Conservation (phyloP, 75 land plant genomes). For the Adiantum capillusveneris region DNA sequence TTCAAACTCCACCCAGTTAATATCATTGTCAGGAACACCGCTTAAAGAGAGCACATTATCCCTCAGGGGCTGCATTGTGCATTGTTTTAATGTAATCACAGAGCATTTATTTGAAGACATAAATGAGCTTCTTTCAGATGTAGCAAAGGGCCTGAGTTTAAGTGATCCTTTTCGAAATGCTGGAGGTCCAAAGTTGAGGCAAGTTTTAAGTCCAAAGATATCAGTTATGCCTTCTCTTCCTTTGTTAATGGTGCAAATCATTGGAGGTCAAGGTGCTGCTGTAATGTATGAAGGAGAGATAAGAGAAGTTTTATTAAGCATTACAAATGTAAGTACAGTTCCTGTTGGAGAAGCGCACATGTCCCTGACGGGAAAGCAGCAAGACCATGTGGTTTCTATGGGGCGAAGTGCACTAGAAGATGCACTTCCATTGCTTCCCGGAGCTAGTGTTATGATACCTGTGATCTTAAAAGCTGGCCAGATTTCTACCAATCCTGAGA, state of each 20-base stretch:
- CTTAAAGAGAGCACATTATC: conserved; percentile 59
- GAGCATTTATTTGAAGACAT: conserved; percentile 86
- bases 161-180: conserved; percentile 81
- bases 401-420: conserved; percentile 46
- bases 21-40: conserved; percentile 82
- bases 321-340: conserved; percentile 84
- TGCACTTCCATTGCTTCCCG: conserved; percentile 84
- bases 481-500: conserved; percentile 43
- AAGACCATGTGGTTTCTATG: conserved; percentile 70
- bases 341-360: conserved; percentile 84
- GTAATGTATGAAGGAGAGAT: conserved; percentile 95
- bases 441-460: conserved; percentile 63
- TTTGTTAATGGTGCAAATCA: conserved; percentile 58
- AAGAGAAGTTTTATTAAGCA: conserved; percentile 65
- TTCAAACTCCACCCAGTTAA: conserved; percentile 57
- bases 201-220: conserved; percentile 48
- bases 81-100: conserved; percentile 84
- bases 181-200: conserved; percentile 50
- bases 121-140: conserved; percentile 61
- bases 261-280: conserved; percentile 63
- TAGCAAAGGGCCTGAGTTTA: conserved; percentile 69
- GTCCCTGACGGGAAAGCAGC: conserved; percentile 72
- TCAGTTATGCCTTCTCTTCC: conserved; percentile 74
- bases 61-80: conserved; percentile 83
- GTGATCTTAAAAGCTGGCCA: conserved; percentile 77